Conservation (phyloP, 345 rosid species). For the Turnera subulata region DNA sequence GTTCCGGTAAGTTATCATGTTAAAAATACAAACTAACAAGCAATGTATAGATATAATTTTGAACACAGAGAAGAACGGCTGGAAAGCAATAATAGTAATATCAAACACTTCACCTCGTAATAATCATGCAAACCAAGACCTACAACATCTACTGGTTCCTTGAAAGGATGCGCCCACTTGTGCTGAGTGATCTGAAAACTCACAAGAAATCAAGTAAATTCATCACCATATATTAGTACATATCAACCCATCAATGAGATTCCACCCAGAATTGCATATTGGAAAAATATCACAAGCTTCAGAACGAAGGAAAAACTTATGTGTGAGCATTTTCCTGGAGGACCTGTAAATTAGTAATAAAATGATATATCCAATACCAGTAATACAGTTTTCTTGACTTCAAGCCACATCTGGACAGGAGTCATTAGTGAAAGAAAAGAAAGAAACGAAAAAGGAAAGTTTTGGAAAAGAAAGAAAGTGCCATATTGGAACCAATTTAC, state of each 20-base stretch:
- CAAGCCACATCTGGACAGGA: neutral
- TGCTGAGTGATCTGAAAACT: constrained; percentile 70
- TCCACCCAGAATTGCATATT: neutral
- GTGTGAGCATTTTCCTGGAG: neutral
- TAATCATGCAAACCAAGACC: constrained; percentile 86
- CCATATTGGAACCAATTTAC: neutral
- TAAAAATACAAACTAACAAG: neutral
- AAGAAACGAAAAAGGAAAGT: neutral
- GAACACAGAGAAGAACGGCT: neutral
- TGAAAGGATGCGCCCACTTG: constrained; percentile 84
- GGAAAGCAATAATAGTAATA: constrained; percentile 1
- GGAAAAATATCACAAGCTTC: neutral
- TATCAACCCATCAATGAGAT: neutral
- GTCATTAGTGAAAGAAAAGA: neutral
- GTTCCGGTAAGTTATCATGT: neutral
- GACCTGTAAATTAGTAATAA: no score
- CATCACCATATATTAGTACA: neutral
- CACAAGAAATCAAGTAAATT: neutral
- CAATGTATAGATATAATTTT: neutral
- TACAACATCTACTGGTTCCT: constrained; percentile 86
- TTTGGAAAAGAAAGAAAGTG: neutral
- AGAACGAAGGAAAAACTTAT: neutral
- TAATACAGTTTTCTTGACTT: no score
- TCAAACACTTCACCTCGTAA: constrained; percentile 41
- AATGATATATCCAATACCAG: no score